These are phyloP conservation scores for Debaryomyces castellii DNA, from an alignment of 805 yeast genomes.

Conservation along the genomic window DNA sequence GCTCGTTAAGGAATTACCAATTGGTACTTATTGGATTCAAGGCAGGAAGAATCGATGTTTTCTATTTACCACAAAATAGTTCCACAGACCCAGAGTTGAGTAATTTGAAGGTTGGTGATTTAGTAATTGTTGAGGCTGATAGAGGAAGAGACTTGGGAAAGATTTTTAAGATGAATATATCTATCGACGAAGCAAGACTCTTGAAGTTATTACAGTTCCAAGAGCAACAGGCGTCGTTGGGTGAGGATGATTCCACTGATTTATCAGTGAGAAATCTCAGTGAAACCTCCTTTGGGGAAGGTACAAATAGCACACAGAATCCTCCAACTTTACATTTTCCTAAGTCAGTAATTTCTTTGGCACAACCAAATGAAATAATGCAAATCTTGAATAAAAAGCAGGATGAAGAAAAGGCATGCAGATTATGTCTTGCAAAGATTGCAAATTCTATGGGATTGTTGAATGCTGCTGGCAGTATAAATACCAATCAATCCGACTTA, in stretches of 20 bases:
- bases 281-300: constrained; percentile 9
- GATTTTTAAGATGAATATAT: constrained; percentile 55
- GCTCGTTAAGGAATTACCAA: constrained; percentile 32
- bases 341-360: constrained; percentile 63
- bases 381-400: constrained; percentile 57
- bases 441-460: constrained; percentile 34
- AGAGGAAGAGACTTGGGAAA: constrained; percentile 77
- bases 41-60: constrained; percentile 77
- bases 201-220: constrained; percentile 65
- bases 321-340: constrained; percentile 61
- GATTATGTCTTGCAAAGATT: constrained; percentile 58
- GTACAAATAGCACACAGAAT: constrained; percentile 9
- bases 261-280: constrained; percentile 24
- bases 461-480: constrained; percentile 4
- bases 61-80: constrained; percentile 48
- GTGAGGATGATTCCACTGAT: constrained; percentile 26
- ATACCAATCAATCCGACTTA: constrained; percentile 13
- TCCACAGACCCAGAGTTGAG: constrained; percentile 17
- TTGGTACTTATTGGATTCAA: constrained; percentile 73
- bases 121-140: constrained; percentile 83
- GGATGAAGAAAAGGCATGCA: constrained; percentile 70
- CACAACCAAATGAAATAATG: constrained; percentile 58
- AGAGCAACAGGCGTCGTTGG: constrained; percentile 68
- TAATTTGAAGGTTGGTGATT: constrained; percentile 52
- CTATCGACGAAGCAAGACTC: constrained; percentile 65